Base-by-base conservation (phyloP, 176 grass and related monocot genomes). In the Zoysia pacifica region DNA sequence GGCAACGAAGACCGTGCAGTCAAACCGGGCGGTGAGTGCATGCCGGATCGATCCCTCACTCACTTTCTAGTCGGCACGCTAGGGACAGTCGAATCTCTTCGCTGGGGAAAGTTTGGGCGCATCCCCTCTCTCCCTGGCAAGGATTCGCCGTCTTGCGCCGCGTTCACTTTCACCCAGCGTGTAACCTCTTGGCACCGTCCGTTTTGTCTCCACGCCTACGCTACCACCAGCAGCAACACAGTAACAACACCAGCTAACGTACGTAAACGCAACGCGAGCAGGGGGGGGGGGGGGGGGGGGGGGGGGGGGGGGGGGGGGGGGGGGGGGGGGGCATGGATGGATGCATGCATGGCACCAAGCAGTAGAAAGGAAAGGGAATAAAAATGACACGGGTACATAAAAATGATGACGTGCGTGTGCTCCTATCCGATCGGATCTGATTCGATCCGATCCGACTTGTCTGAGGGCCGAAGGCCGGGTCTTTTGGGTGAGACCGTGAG, bases 101-200 rank as follows among this genome's bases (percentile, higher is more conserved):
- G 67, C 48, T 48, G 45, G 37, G 44, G 20, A 70, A 15, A 49
- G 18, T 48, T 72, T 75, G 62, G 61, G 72, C 81, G 62, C 18
- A 67, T 47, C 36, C 48, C 7, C 4, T 6, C 8, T 18, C 28
- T 28, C 28, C 28, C 28, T 28, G 2, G 64, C 2, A n/a, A 16
- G 55, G 55, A 16, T 11, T 60, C 38, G 84, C 70, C 63, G 1
- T 75, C 4, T 75, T 62, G 37, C 63, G 3, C 10, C 44, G n/a
- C 43, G 70, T 13, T 81, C 70, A 3, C 61, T 52, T 61, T 81
- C 70, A 18, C 61, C 76, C 14, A 51, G 20, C n/a, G 53, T 69
- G 84, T 14, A 75, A 51, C 18, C 47, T 38, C 44, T 53, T 62
- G 84, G 69, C 71, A 1, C 36, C 42, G 18, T 13, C 70, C 70